phyloP scores from a whole-genome alignment of 768 basidiomycete species.

The Leccinum subgranulosum region DNA sequence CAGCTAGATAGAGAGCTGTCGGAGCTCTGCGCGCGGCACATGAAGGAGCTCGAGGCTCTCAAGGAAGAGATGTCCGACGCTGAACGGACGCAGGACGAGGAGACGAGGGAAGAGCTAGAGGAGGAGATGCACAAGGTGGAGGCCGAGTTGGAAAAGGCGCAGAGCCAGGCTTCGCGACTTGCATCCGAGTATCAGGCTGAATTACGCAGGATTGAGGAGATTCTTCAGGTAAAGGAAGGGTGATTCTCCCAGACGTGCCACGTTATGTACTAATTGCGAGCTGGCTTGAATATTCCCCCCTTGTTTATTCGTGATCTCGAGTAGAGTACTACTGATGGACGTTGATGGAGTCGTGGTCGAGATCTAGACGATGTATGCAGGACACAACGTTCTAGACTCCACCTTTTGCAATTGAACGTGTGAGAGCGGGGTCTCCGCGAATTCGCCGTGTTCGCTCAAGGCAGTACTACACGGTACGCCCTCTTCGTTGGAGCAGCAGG shows the following conservation, averaged over 20 bases:
- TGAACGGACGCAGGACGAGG: slow-evolving; percentile 43
- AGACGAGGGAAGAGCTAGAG: slow-evolving; percentile 43
- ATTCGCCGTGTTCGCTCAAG: slow-evolving; percentile 16
- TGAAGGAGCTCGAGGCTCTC: slow-evolving; percentile 45
- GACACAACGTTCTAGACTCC: slow-evolving; percentile 1
- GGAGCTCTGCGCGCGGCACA: slow-evolving; percentile 43
- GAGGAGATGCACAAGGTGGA: slow-evolving; percentile 35
- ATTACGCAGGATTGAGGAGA: slow-evolving; percentile 33
- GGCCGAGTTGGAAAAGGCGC: slow-evolving; percentile 26
- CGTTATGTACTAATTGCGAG: slow-evolving; percentile 25
- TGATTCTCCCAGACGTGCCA: slow-evolving; percentile 12
- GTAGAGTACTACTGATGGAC: slow-evolving; percentile 2
- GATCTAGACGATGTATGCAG: slow-evolving; percentile 16
- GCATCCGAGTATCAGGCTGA: slow-evolving; percentile 34
- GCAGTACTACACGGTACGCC: slow-evolving; percentile 1
- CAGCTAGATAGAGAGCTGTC: slow-evolving; percentile 50
- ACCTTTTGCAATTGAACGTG: slow-evolving; percentile 2
- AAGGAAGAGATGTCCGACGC: slow-evolving; percentile 47
- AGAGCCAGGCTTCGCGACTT: slow-evolving; percentile 29
- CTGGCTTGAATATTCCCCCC: slow-evolving; percentile 17
- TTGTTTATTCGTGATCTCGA: slow-evolving; percentile 11
- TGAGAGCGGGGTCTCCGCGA: slow-evolving; percentile 10
- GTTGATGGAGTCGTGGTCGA: slow-evolving; percentile 7
- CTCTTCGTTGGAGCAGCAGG: slow-evolving; percentile 15
- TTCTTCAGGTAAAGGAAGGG: slow-evolving; percentile 30